Evolutionary conservation across 2,329 filamentous ascomycete genomes (phyloP).

Genomic region (Exophiala sp.): DNA sequence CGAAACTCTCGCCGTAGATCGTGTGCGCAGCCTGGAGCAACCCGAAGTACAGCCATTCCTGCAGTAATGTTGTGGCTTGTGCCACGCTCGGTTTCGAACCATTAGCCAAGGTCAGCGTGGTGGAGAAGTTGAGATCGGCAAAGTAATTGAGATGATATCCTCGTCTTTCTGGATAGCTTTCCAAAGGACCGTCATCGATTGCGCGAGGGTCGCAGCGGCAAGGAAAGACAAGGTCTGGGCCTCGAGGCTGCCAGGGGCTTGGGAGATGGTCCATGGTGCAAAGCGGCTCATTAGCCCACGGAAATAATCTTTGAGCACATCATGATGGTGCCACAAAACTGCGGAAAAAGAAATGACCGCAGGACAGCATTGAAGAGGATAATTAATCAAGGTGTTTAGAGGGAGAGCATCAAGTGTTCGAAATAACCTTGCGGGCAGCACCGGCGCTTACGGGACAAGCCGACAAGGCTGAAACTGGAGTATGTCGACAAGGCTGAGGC

Average conservation of each 20-base stretch:
- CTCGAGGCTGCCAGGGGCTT: neutral
- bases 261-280: neutral
- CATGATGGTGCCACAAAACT: no score
- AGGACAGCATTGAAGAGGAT: no score
- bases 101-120: neutral
- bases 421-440: no score
- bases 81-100: neutral
- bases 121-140: constrained; percentile 6
- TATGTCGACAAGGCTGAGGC: neutral
- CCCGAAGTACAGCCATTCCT: constrained; percentile 14
- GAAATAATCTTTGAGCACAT: no score
- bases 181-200: constrained; percentile 1
- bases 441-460: neutral
- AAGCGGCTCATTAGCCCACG: no score
- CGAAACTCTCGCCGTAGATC: constrained; percentile 5
- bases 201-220: constrained; percentile 2
- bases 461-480: neutral
- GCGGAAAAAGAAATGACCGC: no score
- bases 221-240: neutral
- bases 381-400: no score
- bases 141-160: constrained; percentile 8
- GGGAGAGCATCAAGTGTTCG: no score
- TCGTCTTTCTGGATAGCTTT: constrained; percentile 1
- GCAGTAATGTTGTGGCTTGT: constrained; percentile 8
- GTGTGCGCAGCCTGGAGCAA: neutral